Base-by-base conservation (phyloP, 768 basidiomycete genomes). In the Suillus lakei region DNA sequence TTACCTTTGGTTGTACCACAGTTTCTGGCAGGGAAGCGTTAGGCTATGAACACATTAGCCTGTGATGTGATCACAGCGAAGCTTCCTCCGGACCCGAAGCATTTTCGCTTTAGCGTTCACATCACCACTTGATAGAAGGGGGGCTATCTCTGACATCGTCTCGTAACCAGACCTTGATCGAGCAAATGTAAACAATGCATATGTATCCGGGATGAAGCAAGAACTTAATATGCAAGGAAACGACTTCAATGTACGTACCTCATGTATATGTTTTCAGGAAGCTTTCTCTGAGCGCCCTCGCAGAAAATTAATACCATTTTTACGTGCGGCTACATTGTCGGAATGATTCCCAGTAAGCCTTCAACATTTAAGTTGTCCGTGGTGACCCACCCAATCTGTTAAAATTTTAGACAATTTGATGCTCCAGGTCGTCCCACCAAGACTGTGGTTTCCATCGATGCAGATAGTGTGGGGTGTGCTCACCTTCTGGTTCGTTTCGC, bases 121-220 rank as follows among this genome's bases (percentile, higher is more conserved):
- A 53, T 16, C 39, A 34, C 39, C 32, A 54, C 18, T 53, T 64
- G 23, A 53, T 62, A 63, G 60, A 55, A 21, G 18, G 18, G 21
- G 12, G 54, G 44, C 16, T 51, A 12, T 53, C 43, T 56, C 55
- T 65, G 34, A 59, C 60, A 67, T 51, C 60, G 16, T 62, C 34
- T 51, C 51, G 36, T 32, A 59, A 59, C 44, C 67, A 90, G 88
- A 90, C 75, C 79, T 91, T 26, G 89, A 90, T 73, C 78, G 89
- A 63, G 88, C 88, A 38, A 90, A 90, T 74, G 79, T 91, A 34
- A 81, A 82, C 68, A 92, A 92, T 74, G 91, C 91, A 13, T 91
- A 90, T 74, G 88, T 91, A n/a, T 90, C 88, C 5, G 91, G 91
- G 7, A 91, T 93, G 90, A 87, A 83, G 66, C 88, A 91, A 74